Conservation (phyloP, 169 alveolate genomes). For the Plasmodium cynomolgi region DNA sequence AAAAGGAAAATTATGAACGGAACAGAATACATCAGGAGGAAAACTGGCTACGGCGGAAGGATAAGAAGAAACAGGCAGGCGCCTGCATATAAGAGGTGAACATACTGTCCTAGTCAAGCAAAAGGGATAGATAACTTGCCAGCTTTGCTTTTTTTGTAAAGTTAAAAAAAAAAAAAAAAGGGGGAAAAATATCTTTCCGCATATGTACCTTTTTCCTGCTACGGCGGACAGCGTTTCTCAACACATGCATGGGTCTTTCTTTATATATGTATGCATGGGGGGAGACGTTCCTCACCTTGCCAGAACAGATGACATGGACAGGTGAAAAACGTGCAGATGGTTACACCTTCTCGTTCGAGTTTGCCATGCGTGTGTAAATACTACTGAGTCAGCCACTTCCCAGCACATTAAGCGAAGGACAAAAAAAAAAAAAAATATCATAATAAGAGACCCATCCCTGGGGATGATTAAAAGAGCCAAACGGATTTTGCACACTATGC, state of each 20-base stretch:
- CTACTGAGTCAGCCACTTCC: not conserved
- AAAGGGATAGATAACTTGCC: not conserved
- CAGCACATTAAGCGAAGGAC: not conserved
- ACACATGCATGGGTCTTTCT: not conserved
- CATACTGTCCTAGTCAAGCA: not conserved
- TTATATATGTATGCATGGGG: not conserved
- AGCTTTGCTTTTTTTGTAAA: not conserved
- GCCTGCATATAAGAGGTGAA: constrained; percentile 81
- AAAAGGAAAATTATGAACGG: constrained; percentile 85
- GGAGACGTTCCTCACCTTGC: not conserved
- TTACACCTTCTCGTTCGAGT: not conserved
- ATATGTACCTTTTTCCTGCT: not conserved
- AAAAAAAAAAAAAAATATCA: too few species aligned
- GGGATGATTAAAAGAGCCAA: not conserved
- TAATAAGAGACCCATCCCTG: not conserved
- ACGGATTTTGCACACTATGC: not conserved
- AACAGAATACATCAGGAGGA: constrained; percentile 82
- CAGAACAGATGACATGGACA: not conserved
- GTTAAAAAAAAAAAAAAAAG: not conserved
- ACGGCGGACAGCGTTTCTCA: not conserved
- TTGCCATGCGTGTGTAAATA: not conserved
- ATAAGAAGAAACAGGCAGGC: constrained; percentile 83
- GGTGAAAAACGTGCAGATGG: not conserved
- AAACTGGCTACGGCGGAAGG: constrained; percentile 88
- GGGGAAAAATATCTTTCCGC: not conserved